Conservation (phyloP, 1,139 yeast genomes). For the Magnusiomyces suaveolens region DNA sequence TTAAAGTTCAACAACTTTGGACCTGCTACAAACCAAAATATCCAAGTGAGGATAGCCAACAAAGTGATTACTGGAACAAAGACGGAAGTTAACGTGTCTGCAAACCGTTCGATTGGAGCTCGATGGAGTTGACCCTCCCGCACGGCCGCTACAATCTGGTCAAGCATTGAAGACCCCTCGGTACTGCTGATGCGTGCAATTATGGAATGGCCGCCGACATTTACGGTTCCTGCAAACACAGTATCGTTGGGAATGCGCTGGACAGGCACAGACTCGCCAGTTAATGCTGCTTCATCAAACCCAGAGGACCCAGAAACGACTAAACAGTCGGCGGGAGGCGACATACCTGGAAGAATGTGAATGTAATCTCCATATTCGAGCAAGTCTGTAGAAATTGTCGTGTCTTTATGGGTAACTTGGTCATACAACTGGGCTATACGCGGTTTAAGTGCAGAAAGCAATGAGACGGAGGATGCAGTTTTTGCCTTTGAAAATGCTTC, state of each 20-base stretch:
- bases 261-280: slow-evolving; percentile 70
- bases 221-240: slow-evolving; percentile 63
- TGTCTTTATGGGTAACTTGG: slow-evolving; percentile 12
- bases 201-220: slow-evolving; percentile 47
- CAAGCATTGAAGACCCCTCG: slow-evolving; percentile 58
- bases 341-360: slow-evolving; percentile 53
- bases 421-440: slow-evolving; percentile 40
- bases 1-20: slow-evolving; percentile 46
- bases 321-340: slow-evolving; percentile 65
- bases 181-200: slow-evolving; percentile 50
- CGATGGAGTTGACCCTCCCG: slow-evolving; percentile 64
- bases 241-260: slow-evolving; percentile 53
- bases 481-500: slow-evolving; percentile 58
- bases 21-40: slow-evolving; percentile 57
- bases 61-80: slow-evolving; percentile 62
- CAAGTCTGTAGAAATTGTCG: slow-evolving; percentile 37
- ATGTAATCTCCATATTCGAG: slow-evolving; percentile 58
- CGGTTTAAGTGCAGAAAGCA: slow-evolving; percentile 44
- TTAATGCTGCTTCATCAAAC: slow-evolving; percentile 68
- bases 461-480: slow-evolving; percentile 56
- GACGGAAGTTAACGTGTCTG: slow-evolving; percentile 59
- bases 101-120: slow-evolving; percentile 66
- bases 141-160: slow-evolving; percentile 60
- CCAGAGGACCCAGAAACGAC: slow-evolving; percentile 48
- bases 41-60: slow-evolving; percentile 55